These are phyloP conservation scores for Knufia fluminis DNA, from an alignment of 2,329 filamentous ascomycete genomes.

Conservation along the genomic window DNA sequence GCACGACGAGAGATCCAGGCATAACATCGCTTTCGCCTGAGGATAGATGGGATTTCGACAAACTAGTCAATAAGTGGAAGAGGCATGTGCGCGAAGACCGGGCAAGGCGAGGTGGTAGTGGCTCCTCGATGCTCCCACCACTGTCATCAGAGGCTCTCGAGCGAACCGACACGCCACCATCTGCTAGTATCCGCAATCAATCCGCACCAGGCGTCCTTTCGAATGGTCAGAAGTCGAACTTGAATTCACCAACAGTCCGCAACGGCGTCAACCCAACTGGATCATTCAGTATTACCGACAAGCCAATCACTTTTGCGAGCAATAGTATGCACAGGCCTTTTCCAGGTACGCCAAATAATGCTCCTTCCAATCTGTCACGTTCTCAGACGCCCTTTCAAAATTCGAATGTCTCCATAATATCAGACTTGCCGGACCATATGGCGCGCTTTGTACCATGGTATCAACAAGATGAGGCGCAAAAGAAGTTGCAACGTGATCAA, in stretches of 20 bases:
- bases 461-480: background rate
- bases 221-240: background rate
- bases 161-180: background rate
- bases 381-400: constrained; percentile 2
- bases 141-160: background rate
- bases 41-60: constrained; percentile 41
- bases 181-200: background rate
- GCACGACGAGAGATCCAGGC: constrained; percentile 1
- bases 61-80: constrained; percentile 40
- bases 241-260: background rate
- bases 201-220: background rate
- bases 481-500: background rate
- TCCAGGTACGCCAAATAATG: background rate
- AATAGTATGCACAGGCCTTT: constrained; percentile 1
- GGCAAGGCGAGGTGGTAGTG: constrained; percentile 11
- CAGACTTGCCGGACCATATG: constrained; percentile 2
- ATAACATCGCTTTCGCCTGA: constrained; percentile 14
- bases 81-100: constrained; percentile 31
- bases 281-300: background rate
- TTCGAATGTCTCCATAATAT: constrained; percentile 2
- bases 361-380: background rate
- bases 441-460: background rate
- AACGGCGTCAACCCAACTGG: background rate
- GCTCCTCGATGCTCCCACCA: constrained; percentile 3
- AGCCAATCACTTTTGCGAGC: background rate